phyloP scores from a whole-genome alignment of 2,329 filamentous ascomycete species.

The Beauveria sp. region DNA sequence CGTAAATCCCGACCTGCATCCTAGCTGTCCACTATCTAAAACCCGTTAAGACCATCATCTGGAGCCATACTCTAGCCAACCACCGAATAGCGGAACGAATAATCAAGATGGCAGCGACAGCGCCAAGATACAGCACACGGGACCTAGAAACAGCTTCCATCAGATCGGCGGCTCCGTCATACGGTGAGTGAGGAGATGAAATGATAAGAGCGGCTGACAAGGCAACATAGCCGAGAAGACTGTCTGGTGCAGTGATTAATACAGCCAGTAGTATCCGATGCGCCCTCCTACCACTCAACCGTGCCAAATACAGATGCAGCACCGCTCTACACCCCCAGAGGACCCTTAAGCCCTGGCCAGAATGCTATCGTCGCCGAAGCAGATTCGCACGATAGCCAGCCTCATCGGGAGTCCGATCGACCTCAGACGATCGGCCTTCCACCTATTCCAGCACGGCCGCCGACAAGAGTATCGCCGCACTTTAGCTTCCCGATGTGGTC shows the following conservation, averaged over 20 bases:
- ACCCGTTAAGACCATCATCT: background rate
- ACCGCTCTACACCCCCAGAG: slow-evolving; percentile 43
- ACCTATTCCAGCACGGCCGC: slow-evolving; percentile 36
- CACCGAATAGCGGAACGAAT: background rate
- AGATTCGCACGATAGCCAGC: slow-evolving; percentile 18
- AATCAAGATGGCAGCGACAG: slow-evolving; percentile 15
- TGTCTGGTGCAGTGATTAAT: background rate
- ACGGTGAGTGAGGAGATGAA: slow-evolving; percentile 39
- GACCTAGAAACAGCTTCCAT: slow-evolving; percentile 63
- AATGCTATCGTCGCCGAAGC: slow-evolving; percentile 13
- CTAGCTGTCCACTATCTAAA: background rate
- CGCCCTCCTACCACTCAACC: slow-evolving; percentile 55
- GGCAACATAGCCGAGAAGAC: background rate
- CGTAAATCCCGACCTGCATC: background rate
- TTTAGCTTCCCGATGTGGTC: slow-evolving; percentile 56
- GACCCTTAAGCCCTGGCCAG: background rate
- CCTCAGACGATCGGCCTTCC: slow-evolving; percentile 36
- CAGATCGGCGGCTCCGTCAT: slow-evolving; percentile 60
- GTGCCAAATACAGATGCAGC: slow-evolving; percentile 37
- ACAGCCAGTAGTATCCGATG: slow-evolving; percentile 46
- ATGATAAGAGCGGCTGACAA: background rate
- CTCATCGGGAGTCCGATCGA: slow-evolving; percentile 10
- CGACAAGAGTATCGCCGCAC: slow-evolving; percentile 43
- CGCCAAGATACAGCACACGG: slow-evolving; percentile 34
- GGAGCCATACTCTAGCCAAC: background rate